Evolutionary conservation across 768 basidiomycete genomes (phyloP), one percentile per base, ranked within the genome.

Genomic region (Rossbeevera mucosa): DNA sequence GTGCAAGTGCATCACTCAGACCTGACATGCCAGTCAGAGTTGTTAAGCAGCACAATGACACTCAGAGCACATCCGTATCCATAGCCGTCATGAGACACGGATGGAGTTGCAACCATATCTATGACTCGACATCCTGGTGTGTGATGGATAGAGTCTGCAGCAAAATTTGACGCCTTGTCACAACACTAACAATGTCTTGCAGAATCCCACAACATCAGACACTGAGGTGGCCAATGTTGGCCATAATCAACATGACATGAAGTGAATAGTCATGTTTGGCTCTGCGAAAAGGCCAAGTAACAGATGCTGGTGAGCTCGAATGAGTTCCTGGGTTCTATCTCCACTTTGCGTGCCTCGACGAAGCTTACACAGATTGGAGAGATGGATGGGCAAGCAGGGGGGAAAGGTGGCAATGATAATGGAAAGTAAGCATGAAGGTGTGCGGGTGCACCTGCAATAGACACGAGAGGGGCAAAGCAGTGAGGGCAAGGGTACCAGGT

Each of bases 11-110:
- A 2, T 78, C 75, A 54, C 88, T 88, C 8, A 85, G 86, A 0
- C 86, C 87, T 22, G 86, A 76, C 0, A 86, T 86, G 18, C 88
- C 88, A 58, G 85, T n/a, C n/a, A n/a, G n/a, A 90, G 57, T 87
- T 88, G 59, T 86, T 88, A 50, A 90, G 70, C 21, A 88, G 57
- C 7, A n/a, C n/a, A n/a, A n/a, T n/a, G n/a, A n/a, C n/a, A n/a
- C 85, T 74, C 11, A 74, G 68, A 25, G 56, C 52, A 6, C 72
- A 69, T 29, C 8, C 54, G 57, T 16, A 68, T 59, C 7, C 46
- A 22, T 85, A 12, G 28, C 28, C 28, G 12, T 29, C 28, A 29
- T 29, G 28, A 29, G 28, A 29, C 11, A 29, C 28, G 13, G 86
- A 88, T 2, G 69, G 58, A 1, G 60, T 52, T 1, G 71, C 56